Evolutionary conservation across 2,329 filamentous ascomycete species (phyloP), one percentile per base, ranked within the genome.

Genomic region (Aotearoamyces nothofagi): DNA sequence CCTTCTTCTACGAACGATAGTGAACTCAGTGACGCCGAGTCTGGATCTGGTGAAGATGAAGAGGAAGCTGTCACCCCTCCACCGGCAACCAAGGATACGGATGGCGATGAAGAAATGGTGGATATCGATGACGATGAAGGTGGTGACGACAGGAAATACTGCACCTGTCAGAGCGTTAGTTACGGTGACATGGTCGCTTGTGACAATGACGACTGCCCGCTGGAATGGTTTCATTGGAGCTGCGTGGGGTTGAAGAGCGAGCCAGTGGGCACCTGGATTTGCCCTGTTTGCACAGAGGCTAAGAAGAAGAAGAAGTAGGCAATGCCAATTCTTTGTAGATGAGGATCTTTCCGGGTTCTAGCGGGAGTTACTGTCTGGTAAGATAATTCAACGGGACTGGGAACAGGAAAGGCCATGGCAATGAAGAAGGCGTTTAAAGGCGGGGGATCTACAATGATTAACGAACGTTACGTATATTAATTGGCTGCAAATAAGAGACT

Each of bases 131-230:
- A 82, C 27, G 78, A 82, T 32, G 77, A 76, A 23, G 73, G 72
- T 31, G 75, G 77, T 37, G 78, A 84, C 53, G 76, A 78, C 47
- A 80, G 57, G 33, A 60, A 82, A 51, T 90, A 90, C 55, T 90
- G 81, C 55, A 63, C 77, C 16, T 90, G 81, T 52, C 77, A 86
- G 50, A 78, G 78, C 43, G 77, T 86, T 39, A 83, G 78, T 52
- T 84, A 80, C 46, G 81, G 81, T 36, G 78, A 87, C 46, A 90
- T 90, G 81, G 80, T 90, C 38, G 81, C 79, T 16, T 90, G 81
- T 56, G 81, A 90, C 57, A 87, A 87, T 51, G 72, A 78, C 33
- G 66, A 75, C 39, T 90, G 81, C 53, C 72, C 74, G 26, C 80
- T 70, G 46, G 80, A 90, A 55, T 90, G 81, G 81, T 90, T 90